Percentiles rank a stretch among this genome's conserved stretches.
Conservation (phyloP, 2,329 filamentous ascomycete species). For the Talaromyces amestolkiae region DNA sequence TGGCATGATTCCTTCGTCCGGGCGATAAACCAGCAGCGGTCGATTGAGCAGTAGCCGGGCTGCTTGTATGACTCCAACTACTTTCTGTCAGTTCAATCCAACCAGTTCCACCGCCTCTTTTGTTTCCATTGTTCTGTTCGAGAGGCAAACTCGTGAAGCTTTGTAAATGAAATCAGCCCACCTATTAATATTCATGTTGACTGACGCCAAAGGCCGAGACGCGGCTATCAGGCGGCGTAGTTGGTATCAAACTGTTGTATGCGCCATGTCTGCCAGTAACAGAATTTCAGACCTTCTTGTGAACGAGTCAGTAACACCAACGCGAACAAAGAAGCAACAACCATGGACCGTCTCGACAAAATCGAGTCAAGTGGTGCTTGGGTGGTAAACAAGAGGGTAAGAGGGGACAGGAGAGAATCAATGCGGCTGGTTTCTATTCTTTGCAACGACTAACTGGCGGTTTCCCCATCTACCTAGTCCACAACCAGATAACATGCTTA, state of each 20-base stretch:
- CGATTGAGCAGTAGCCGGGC: conserved; percentile 13
- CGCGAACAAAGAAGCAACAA: neutral
- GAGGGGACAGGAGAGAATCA: conserved; percentile 11
- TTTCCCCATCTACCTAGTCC: neutral
- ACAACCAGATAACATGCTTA: conserved; percentile 8
- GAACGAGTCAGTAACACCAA: conserved; percentile 7
- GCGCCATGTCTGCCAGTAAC: conserved; percentile 23
- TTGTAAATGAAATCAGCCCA: conserved; percentile 25
- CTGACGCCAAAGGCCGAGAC: conserved; percentile 26
- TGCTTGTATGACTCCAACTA: conserved; percentile 18
- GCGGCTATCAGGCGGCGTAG: conserved; percentile 30
- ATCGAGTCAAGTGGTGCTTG: neutral
- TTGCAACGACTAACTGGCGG: conserved; percentile 25
- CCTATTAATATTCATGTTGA: conserved; percentile 37
- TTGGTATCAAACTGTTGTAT: conserved; percentile 19
- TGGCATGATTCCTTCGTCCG: conserved; percentile 43
- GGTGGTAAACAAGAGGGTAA: conserved; percentile 16
- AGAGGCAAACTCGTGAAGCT: neutral
- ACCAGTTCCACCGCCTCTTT: conserved; percentile 5
- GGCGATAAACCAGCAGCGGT: conserved; percentile 34
- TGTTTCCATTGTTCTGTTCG: neutral
- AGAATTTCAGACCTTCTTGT: conserved; percentile 7
- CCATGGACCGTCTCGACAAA: neutral
- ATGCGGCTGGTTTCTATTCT: conserved; percentile 29
- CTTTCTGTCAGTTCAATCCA: conserved; percentile 6